A percentile compares a stretch with the other conserved stretches of the same genome.
These are phyloP conservation scores for Wickerhamomyces mucosus DNA, from an alignment of 805 yeast genomes.

Conservation along the genomic window DNA sequence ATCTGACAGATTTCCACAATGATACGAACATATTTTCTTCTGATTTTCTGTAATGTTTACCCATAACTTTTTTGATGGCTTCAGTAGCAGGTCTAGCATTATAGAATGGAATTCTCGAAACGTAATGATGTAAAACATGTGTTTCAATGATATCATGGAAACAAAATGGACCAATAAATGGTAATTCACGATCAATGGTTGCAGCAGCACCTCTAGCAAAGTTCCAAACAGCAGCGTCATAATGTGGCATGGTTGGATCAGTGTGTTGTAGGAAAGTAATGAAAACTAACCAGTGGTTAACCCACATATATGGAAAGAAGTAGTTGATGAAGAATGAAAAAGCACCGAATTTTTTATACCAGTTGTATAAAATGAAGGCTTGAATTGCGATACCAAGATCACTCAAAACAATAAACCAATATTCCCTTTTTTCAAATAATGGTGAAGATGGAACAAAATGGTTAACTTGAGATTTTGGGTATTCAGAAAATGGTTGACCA, in stretches of 20 bases:
- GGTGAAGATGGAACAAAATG: constrained; percentile 73
- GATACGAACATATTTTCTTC: constrained; percentile 68
- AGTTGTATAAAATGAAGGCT: constrained; percentile 41
- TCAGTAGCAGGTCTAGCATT: constrained; percentile 74
- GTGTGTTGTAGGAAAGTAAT: constrained; percentile 82
- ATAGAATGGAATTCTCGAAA: constrained; percentile 80
- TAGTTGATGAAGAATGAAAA: constrained; percentile 59
- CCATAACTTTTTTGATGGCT: constrained; percentile 78
- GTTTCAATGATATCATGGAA: constrained; percentile 90
- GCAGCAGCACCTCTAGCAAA: constrained; percentile 88
- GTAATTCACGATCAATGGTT: constrained; percentile 78
- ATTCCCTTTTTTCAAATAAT: constrained; percentile 63
- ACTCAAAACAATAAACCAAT: constrained; percentile 58
- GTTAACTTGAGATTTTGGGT: constrained; percentile 38
- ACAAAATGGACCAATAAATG: constrained; percentile 66
- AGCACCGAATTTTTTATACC: constrained; percentile 54
- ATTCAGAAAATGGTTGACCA: constrained; percentile 55
- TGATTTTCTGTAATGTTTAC: constrained; percentile 58
- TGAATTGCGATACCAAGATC: constrained; percentile 63
- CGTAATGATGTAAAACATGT: constrained; percentile 80
- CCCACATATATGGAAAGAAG: constrained; percentile 68
- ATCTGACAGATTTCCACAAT: constrained; percentile 53
- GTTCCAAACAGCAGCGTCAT: constrained; percentile 67
- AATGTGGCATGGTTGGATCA: constrained; percentile 72
- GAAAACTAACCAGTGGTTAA: constrained; percentile 86